Base-by-base conservation (phyloP, 169 alveolate genomes). In the Cryptosporidium meleagridis region DNA sequence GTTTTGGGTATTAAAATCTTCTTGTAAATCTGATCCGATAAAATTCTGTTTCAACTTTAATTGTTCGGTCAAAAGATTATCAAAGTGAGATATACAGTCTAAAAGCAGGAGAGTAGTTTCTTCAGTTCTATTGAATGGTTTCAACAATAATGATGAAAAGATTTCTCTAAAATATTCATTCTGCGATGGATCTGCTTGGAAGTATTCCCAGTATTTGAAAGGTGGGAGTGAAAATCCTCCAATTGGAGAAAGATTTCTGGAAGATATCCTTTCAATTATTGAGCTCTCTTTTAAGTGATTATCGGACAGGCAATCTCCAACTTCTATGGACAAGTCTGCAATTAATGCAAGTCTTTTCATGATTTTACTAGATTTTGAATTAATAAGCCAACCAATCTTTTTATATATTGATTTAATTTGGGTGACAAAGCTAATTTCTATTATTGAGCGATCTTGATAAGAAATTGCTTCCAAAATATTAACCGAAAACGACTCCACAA, bases 181-280 rank as follows among this genome's bases (percentile, higher is more conserved):
- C 23, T 65, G 59, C 10, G 89, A 26, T 23, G 72, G 89, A 48
- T 80, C 89, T 10, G 59, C 21, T 31, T 44, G 89, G 39, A 80
- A 80, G 33, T 26, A 16, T n/a, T 62, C 73, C 89, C 89, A 80
- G 67, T 80, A 80, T 62, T 65, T 80, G 23, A 33, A 51, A 3
- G 89, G 68, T 23, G 73, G 75, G 45, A 26, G 48, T 62, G 75
- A n/a, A 8, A 65, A 80, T 14, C 68, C 75, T 9, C 73, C 75
- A 39, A 65, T 62, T 62, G 75, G 75, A 29, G 52, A 39, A 2
- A 37, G 10, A 6, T 31, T 26, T 44, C 62, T 59, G 14, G 73
- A 65, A 12, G 75, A 45, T 29, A 80, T 41, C 35, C 48, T 80
- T 48, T 80, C 75, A 23, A 80, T 23, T 33, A 80, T 80, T 59